Conservation (phyloP, 805 yeast genomes). For the Pachysolen tannophilus region DNA sequence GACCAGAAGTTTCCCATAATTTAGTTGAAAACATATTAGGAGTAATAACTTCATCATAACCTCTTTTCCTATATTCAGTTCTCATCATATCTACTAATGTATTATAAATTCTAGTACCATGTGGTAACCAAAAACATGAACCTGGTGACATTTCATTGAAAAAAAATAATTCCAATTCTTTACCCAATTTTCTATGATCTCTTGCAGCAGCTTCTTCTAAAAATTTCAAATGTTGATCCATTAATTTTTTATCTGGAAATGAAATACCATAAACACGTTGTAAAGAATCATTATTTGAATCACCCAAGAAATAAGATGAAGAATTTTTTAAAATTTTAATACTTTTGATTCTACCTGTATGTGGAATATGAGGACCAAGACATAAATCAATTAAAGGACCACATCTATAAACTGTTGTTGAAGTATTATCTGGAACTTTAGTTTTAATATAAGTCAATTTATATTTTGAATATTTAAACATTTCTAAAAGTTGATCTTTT, state of each 20-base stretch:
- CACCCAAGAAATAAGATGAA: conserved; percentile 93
- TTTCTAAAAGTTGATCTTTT: conserved; percentile 82
- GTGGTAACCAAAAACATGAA: conserved; percentile 97
- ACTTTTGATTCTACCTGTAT: conserved; percentile 93
- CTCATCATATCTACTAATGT: conserved; percentile 74
- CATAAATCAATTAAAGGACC: conserved; percentile 96
- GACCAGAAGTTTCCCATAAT: conserved; percentile 98
- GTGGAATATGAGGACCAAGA: conserved; percentile 96
- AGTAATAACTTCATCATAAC: conserved; percentile 96
- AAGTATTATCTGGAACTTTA: conserved; percentile 92
- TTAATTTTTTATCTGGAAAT: conserved; percentile 94
- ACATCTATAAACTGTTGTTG: conserved; percentile 95
- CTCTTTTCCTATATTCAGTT: conserved; percentile 83
- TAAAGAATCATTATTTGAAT: conserved; percentile 83
- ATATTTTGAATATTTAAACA: conserved; percentile 95
- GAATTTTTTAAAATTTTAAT: conserved; percentile 93
- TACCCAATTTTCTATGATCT: conserved; percentile 95
- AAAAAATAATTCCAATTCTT: conserved; percentile 90
- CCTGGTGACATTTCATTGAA: conserved; percentile 98
- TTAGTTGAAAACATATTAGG: conserved; percentile 98
- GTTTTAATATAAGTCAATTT: conserved; percentile 80
- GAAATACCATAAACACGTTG: conserved; percentile 97
- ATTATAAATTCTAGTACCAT: conserved; percentile 96
- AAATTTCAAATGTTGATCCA: conserved; percentile 93
- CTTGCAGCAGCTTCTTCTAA: conserved; percentile 93